Evolutionary conservation across 768 basidiomycete genomes (phyloP).

Genomic region (Hygrophorus pudorinus): DNA sequence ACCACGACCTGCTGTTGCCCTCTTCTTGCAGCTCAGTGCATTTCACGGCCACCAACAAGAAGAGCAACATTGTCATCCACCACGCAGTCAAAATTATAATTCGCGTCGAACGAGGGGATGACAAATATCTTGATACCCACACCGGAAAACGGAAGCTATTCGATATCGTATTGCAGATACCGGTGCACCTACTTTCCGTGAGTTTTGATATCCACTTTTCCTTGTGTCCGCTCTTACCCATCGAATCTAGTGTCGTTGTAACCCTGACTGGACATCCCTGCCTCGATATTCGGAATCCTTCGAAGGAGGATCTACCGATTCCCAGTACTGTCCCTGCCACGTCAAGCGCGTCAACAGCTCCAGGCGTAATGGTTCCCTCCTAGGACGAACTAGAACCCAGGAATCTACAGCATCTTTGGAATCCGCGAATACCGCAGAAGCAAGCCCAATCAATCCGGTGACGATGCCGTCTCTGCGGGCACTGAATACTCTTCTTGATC

Average conservation of each 20-base stretch:
- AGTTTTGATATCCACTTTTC: conserved; percentile 19
- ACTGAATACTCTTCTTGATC: conserved; percentile 28
- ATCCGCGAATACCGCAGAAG: conserved; percentile 29
- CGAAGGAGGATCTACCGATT: conserved; percentile 22
- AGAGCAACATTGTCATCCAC: conserved; percentile 61
- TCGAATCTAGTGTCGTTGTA: conserved; percentile 61
- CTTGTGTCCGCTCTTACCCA: not conserved
- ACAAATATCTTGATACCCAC: conserved; percentile 48
- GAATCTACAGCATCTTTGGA: conserved; percentile 24
- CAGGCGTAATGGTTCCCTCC: not conserved
- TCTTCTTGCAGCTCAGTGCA: conserved; percentile 48
- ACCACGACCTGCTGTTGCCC: conserved; percentile 61
- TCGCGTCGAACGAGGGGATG: conserved; percentile 75
- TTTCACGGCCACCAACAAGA: conserved; percentile 73
- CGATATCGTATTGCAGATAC: conserved; percentile 80
- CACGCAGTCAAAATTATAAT: conserved; percentile 79
- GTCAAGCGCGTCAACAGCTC: conserved; percentile 3
- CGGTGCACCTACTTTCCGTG: conserved; percentile 81
- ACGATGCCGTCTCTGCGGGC: conserved; percentile 21
- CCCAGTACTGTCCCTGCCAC: conserved; percentile 39
- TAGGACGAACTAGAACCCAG: conserved; percentile 18
- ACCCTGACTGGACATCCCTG: conserved; percentile 68
- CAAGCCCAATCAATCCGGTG: conserved; percentile 22
- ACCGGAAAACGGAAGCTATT: conserved; percentile 70
- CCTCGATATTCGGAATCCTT: conserved; percentile 59